Conservation (phyloP, 2,329 filamentous ascomycete genomes). For the Trichoderma arundinaceum region DNA sequence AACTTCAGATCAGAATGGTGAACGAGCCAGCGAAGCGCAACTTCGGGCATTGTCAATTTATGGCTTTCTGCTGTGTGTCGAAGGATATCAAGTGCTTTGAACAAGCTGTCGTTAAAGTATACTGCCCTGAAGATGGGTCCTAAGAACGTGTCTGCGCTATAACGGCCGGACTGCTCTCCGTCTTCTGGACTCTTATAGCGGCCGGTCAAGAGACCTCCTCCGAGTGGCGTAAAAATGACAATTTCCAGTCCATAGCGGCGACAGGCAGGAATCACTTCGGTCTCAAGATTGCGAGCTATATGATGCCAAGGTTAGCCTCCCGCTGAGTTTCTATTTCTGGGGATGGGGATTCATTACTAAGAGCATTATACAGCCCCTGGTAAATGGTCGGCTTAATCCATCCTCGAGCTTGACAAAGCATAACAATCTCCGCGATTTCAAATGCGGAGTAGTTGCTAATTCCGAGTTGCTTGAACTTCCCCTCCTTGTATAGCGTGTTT, state of each 20-base stretch:
- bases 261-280: slow-evolving; percentile 67
- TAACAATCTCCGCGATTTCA: slow-evolving; percentile 79
- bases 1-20: slow-evolving; percentile 63
- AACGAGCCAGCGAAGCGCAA: slow-evolving; percentile 69
- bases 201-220: slow-evolving; percentile 21
- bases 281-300: slow-evolving; percentile 65
- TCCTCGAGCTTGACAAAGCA: slow-evolving; percentile 72
- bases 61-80: slow-evolving; percentile 68
- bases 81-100: slow-evolving; percentile 65
- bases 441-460: slow-evolving; percentile 79
- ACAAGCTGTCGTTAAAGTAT: slow-evolving; percentile 67
- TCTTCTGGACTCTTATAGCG: slow-evolving; percentile 4
- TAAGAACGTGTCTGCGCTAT: slow-evolving; percentile 5
- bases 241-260: slow-evolving; percentile 26
- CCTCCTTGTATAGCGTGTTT: slow-evolving; percentile 41
- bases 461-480: slow-evolving; percentile 77
- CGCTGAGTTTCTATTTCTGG: background rate
- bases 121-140: slow-evolving; percentile 2
- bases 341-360: slow-evolving; percentile 48
- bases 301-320: background rate
- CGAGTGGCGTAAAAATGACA: slow-evolving; percentile 23
- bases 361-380: slow-evolving; percentile 79
- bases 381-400: slow-evolving; percentile 81
- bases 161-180: slow-evolving; percentile 9
- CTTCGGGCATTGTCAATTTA: slow-evolving; percentile 68